Conservation (phyloP, 108 stramenopile species). For the Phaeodactylum tricornutum region DNA sequence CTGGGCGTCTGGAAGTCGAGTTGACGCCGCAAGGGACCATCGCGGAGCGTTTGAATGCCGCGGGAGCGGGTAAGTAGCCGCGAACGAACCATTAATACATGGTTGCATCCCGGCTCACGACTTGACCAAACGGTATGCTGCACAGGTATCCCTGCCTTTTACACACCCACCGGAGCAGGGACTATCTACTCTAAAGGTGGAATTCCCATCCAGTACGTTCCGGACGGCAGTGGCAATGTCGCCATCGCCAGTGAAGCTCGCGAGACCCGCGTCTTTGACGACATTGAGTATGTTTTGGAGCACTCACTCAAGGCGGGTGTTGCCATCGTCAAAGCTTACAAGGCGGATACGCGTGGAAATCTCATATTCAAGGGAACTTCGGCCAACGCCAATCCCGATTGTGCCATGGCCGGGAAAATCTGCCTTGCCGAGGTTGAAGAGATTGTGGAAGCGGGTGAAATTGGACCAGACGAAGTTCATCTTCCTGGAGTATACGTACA, state of each 20-base stretch:
- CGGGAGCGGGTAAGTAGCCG: slow-evolving; percentile 45
- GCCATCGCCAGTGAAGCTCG: slow-evolving; percentile 36
- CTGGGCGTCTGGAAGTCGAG: slow-evolving; percentile 78
- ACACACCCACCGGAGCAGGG: slow-evolving; percentile 85
- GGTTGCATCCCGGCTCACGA: no score
- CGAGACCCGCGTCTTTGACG: slow-evolving; percentile 65
- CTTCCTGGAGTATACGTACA: slow-evolving; percentile 86
- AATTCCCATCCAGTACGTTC: slow-evolving; percentile 78
- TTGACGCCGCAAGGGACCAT: slow-evolving; percentile 87
- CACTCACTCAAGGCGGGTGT: slow-evolving; percentile 71
- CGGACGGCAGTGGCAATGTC: slow-evolving; percentile 52
- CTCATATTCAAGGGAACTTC: slow-evolving; percentile 85
- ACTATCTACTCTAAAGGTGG: slow-evolving; percentile 87
- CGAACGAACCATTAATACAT: no score
- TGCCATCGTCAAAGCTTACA: slow-evolving; percentile 77
- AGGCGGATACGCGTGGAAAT: slow-evolving; percentile 89
- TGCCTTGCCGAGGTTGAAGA: slow-evolving; percentile 86
- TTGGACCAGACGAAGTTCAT: slow-evolving; percentile 85
- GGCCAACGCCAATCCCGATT: slow-evolving; percentile 86
- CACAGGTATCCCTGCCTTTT: slow-evolving; percentile 80
- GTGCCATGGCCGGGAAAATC: slow-evolving; percentile 80
- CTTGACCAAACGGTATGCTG: no score
- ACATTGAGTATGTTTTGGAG: slow-evolving; percentile 86
- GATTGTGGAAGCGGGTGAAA: slow-evolving; percentile 77
- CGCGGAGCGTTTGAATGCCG: slow-evolving; percentile 74